Conservation (phyloP, 331 rosid genomes). For the Quercus tomentella region DNA sequence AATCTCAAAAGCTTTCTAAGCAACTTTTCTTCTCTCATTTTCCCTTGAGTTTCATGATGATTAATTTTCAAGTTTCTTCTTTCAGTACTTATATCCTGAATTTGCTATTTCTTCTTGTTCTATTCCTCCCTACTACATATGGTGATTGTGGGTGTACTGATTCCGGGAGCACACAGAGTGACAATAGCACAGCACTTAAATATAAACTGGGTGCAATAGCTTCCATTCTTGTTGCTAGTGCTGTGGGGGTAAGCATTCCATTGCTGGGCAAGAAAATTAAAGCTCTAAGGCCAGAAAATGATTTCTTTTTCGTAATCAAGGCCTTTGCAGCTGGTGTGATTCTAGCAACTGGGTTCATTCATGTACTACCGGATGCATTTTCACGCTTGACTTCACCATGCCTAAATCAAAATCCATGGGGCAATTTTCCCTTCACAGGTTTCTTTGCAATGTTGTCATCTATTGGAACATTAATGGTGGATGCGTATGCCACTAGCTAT, state of each 20-base stretch:
- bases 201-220: conserved; percentile 1
- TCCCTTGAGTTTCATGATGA: too few relatives aligned
- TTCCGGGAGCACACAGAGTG: too few relatives aligned
- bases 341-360: conserved; percentile 3
- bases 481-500: conserved; percentile 49
- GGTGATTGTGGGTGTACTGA: too few relatives aligned
- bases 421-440: conserved; percentile 49
- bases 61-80: too few relatives aligned
- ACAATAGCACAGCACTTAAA: not conserved
- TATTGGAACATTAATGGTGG: conserved; percentile 60
- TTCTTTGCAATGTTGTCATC: conserved; percentile 65
- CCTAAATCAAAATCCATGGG: conserved; percentile 52
- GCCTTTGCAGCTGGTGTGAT: conserved; percentile 6
- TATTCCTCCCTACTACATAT: too few relatives aligned
- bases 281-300: not conserved
- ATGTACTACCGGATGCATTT: conserved; percentile 9
- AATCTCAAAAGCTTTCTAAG: too few relatives aligned
- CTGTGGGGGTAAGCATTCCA: not conserved
- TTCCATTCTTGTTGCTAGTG: not conserved
- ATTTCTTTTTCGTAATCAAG: not conserved
- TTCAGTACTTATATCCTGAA: too few relatives aligned
- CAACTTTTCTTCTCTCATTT: too few relatives aligned
- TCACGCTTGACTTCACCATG: conserved; percentile 53
- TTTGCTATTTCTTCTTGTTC: too few relatives aligned
- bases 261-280: not conserved